Evolutionary conservation across 2,329 filamentous ascomycete species (phyloP), one percentile per base, ranked within the genome.

Genomic region (Scytalidium lignicola): DNA sequence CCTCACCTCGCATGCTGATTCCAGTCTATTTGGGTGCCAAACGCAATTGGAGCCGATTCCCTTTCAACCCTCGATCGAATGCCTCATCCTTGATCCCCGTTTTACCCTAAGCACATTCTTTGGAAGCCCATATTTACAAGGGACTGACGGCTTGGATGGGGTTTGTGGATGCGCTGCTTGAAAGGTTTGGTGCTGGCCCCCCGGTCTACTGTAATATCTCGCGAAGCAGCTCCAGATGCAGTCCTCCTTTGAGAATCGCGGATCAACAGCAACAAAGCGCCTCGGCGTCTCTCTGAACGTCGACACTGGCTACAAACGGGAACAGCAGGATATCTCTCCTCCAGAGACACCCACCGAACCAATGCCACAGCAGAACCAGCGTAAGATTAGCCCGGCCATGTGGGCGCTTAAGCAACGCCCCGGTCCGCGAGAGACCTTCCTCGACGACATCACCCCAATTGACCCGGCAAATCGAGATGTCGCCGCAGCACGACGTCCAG

Each of bases 371-470:
- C 55, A 57, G 42, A 51, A 52, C 28, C 44, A 53, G 41, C 54
- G 56, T 23, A 60, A 63, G 55, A 56, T 48, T 51, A 44, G 49
- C 40, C 49, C 49, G 51, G 53, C 55, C n/a, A 56, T 56, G 49
- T 55, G 49, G 56, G 59, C 59, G 61, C 61, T 60, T 55, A 62
- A 57, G 42, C 20, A 49, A 26, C 55, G 51, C 21, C 57, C 48
- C 32, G 48, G 54, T 22, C 51, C 56, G 13, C 56, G 62, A 41
- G 58, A 65, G 47, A 61, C 63, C 17, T 66, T 65, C 51, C 45
- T 66, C 45, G 64, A 67, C 51, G 64, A 66, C 44, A 60, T 60
- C 32, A 65, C 62, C n/a, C 63, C 61, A n/a, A 47, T 61, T 28
- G 59, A 61, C 51, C 57, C 56, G 41, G 50, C 55, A 40, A 59